A percentile compares a stretch with the other conserved stretches of the same genome.
These are phyloP conservation scores for Magnolia kwangsiensis DNA, from an alignment of 164 flowering plant species.

Conservation along the genomic window DNA sequence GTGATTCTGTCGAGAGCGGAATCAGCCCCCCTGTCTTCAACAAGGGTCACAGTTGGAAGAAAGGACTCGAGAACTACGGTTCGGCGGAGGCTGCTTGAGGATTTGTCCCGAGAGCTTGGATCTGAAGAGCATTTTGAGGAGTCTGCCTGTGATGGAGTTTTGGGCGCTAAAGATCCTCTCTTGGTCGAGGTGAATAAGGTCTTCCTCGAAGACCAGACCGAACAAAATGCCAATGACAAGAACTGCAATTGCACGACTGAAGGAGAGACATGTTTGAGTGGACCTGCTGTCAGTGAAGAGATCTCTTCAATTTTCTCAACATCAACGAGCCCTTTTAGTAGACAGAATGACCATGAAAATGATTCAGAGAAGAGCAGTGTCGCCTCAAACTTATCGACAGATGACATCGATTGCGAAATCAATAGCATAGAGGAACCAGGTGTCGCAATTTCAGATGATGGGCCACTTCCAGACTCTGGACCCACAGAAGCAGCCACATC, in stretches of 20 bases:
- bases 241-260: slow-evolving; percentile 19
- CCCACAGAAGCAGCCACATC: slow-evolving; percentile 18
- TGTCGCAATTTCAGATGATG: slow-evolving; percentile 13
- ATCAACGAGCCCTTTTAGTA: slow-evolving; percentile 44
- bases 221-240: slow-evolving; percentile 22
- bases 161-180: slow-evolving; percentile 14
- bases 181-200: slow-evolving; percentile 18
- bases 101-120: slow-evolving; percentile 51
- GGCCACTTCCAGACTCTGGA: slow-evolving; percentile 44
- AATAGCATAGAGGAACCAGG: slow-evolving; percentile 19
- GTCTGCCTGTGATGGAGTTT: slow-evolving; percentile 18
- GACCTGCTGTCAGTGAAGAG: slow-evolving; percentile 52
- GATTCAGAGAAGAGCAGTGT: slow-evolving; percentile 67
- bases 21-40: slow-evolving; percentile 44
- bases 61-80: slow-evolving; percentile 34
- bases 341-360: slow-evolving; percentile 46
- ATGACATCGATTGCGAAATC: slow-evolving; percentile 40
- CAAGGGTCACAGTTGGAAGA: slow-evolving; percentile 26
- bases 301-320: slow-evolving; percentile 55
- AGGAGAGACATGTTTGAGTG: slow-evolving; percentile 34
- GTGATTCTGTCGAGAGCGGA: slow-evolving; percentile 53
- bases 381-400: slow-evolving; percentile 48
- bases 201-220: slow-evolving; percentile 5
- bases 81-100: slow-evolving; percentile 66
- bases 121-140: slow-evolving; percentile 28